A percentile compares a stretch with the other conserved stretches of the same genome.
These are phyloP conservation scores for Ceratocystis smalleyi DNA, from an alignment of 2,329 filamentous ascomycete species.

Conservation along the genomic window DNA sequence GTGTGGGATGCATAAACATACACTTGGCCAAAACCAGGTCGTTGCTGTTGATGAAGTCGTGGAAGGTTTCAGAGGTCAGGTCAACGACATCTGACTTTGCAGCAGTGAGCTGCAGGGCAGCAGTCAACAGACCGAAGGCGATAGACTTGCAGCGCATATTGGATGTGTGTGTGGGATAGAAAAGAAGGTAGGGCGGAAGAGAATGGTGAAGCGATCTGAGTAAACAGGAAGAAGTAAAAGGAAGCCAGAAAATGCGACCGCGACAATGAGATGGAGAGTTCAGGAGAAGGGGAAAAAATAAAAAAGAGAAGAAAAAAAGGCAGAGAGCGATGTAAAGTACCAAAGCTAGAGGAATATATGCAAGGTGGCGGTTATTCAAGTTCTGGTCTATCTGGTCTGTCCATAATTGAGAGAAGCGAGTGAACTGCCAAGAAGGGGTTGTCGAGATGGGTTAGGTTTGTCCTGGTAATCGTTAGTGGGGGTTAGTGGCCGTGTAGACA, in stretches of 20 bases:
- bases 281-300: constrained; percentile 10
- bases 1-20: constrained; percentile 31
- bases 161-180: constrained; percentile 10
- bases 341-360: constrained; percentile 14
- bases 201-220: constrained; percentile 8
- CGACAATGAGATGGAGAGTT: constrained; percentile 9
- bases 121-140: constrained; percentile 39
- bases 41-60: constrained; percentile 70
- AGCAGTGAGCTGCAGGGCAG: constrained; percentile 44
- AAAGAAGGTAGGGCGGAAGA: constrained; percentile 6
- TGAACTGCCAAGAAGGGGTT: no score
- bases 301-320: constrained; percentile 17
- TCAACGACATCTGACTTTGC: constrained; percentile 65
- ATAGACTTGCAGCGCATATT: constrained; percentile 37
- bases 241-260: constrained; percentile 7
- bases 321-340: not conserved
- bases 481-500: not conserved
- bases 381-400: constrained; percentile 4
- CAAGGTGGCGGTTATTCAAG: constrained; percentile 14
- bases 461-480: no score
- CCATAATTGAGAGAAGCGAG: not conserved
- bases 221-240: constrained; percentile 6
- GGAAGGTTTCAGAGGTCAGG: constrained; percentile 75
- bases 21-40: constrained; percentile 88
- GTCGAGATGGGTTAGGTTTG: not conserved